These are phyloP conservation scores for Stachybotrys elegans DNA, from an alignment of 2,329 filamentous ascomycete species.

Conservation along the genomic window DNA sequence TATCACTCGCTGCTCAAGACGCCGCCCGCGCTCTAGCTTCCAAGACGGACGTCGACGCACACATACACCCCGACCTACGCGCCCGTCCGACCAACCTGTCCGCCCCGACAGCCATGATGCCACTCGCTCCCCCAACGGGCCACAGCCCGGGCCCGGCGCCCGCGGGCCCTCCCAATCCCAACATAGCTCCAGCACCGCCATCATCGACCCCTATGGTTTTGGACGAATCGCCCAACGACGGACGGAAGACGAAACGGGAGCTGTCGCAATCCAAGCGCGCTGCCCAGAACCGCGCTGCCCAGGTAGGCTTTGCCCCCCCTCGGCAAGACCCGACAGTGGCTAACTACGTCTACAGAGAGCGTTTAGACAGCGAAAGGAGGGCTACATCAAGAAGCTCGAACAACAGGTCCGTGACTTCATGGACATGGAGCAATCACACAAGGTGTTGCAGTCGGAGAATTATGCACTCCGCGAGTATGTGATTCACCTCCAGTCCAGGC, in stretches of 20 bases:
- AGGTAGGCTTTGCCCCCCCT: conserved; percentile 70
- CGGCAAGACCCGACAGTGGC: too few species aligned
- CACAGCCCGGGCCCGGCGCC: conserved; percentile 23
- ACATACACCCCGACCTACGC: conserved; percentile 45
- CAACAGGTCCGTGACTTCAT: conserved; percentile 82
- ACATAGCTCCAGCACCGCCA: conserved; percentile 26
- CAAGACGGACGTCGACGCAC: conserved; percentile 36
- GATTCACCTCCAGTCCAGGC: conserved; percentile 78
- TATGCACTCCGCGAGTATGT: conserved; percentile 90
- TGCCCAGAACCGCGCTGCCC: conserved; percentile 92
- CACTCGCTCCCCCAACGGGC: conserved; percentile 26
- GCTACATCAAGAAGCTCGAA: conserved; percentile 96
- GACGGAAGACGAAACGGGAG: conserved; percentile 80
- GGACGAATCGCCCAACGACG: conserved; percentile 36
- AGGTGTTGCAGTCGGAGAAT: conserved; percentile 81
- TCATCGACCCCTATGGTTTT: conserved; percentile 12
- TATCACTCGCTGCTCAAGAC: conserved; percentile 28
- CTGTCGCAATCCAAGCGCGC: conserved; percentile 93
- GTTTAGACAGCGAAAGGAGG: conserved; percentile 95
- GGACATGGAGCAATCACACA: conserved; percentile 70
- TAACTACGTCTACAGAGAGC: too few species aligned
- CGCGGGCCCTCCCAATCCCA: conserved; percentile 18
- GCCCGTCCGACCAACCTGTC: conserved; percentile 19
- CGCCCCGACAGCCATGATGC: conserved; percentile 31
- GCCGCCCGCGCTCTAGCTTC: conserved; percentile 25